A percentile compares a stretch with the other conserved stretches of the same genome.
Conservation (phyloP, 192 early-diverging fungal genomes). For the Backusella tuberculispora region DNA sequence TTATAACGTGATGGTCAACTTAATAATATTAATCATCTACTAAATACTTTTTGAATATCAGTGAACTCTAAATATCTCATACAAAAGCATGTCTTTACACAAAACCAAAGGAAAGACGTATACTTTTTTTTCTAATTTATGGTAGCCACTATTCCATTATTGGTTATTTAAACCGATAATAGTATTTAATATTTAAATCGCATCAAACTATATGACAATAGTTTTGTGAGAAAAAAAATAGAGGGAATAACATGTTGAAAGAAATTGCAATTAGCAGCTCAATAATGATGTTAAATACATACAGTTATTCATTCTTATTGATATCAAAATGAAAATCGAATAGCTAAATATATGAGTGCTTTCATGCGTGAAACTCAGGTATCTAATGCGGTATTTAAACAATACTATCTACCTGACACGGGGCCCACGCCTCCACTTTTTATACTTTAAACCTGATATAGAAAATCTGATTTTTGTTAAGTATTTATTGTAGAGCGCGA, state of each 20-base stretch:
- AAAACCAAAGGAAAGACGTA: neutral
- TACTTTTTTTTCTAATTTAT: neutral
- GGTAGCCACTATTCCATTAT: neutral
- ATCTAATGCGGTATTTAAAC: neutral
- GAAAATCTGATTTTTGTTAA: neutral
- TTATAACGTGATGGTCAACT: neutral
- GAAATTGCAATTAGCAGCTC: neutral
- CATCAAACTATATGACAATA: neutral
- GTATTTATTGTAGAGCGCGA: neutral
- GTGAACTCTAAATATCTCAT: neutral
- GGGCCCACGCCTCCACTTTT: neutral
- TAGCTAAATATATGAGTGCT: neutral
- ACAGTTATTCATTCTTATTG: neutral
- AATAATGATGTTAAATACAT: neutral
- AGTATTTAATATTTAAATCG: neutral
- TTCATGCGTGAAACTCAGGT: neutral
- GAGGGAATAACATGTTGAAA: neutral
- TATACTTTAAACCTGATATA: conserved; percentile 2
- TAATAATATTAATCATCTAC: neutral
- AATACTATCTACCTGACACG: neutral
- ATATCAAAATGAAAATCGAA: neutral
- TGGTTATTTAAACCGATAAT: conserved; percentile 14
- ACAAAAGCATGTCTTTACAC: neutral
- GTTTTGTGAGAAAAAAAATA: neutral
- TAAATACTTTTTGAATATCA: neutral